Conservation (phyloP, 768 basidiomycete genomes). For the Boletus tylopilopsis region DNA sequence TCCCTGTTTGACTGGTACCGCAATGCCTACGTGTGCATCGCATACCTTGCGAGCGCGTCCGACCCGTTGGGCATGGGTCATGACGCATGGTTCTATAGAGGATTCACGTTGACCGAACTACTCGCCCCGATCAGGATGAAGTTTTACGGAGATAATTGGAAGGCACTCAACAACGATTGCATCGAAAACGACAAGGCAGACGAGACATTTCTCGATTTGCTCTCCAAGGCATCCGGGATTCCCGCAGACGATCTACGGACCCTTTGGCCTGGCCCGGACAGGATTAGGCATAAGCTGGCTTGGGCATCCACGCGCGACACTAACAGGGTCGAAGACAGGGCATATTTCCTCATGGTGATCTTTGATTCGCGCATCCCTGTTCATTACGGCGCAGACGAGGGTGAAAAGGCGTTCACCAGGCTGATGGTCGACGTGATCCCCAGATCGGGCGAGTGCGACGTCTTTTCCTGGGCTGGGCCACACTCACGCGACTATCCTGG, state of each 20-base stretch:
- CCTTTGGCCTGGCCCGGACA: conserved; percentile 18
- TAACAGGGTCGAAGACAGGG: conserved; percentile 9
- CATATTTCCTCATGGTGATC: conserved; percentile 19
- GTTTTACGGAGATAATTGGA: conserved; percentile 20
- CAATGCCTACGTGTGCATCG: conserved; percentile 20
- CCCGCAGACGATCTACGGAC: conserved; percentile 12
- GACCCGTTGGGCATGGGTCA: conserved; percentile 3
- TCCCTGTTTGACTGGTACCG: conserved; percentile 18
- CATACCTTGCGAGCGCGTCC: conserved; percentile 6
- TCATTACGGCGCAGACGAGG: conserved; percentile 13
- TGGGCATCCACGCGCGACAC: conserved; percentile 20
- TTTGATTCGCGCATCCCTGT: conserved; percentile 12
- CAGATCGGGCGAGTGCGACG: conserved; percentile 17
- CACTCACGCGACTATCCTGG: conserved; percentile 4
- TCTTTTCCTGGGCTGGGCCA: conserved; percentile 22
- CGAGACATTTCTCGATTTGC: conserved; percentile 3
- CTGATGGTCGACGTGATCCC: conserved; percentile 17
- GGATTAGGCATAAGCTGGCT: conserved; percentile 15
- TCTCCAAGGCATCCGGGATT: conserved; percentile 13
- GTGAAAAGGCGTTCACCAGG: conserved; percentile 12
- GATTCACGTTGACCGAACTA: conserved; percentile 15
- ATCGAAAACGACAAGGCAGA: conserved; percentile 26
- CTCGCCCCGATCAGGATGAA: conserved; percentile 20
- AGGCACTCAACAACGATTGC: conserved; percentile 11
- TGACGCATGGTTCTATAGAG: conserved; percentile 16